Base-by-base conservation (phyloP, 176 grass and related monocot genomes). In the Melocanna baccifera region DNA sequence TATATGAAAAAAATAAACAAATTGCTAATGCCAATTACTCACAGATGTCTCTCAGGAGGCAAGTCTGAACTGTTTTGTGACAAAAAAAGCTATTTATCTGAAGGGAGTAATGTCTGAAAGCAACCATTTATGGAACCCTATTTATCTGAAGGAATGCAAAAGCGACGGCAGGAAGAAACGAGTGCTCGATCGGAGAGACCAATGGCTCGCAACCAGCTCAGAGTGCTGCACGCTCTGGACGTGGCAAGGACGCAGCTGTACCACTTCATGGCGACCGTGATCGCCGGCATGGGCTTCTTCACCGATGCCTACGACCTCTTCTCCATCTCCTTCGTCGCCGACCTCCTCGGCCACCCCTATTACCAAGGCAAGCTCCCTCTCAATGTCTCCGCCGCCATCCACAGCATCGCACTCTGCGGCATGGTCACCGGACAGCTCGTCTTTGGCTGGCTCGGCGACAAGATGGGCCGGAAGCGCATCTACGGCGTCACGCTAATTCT, bases 261-360 rank as follows among this genome's bases (percentile, higher is more conserved):
- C 84, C 92, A 94, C 53, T 94, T 94, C 87, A 84, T 39, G 13
- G 89, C 92, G 9, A 96, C 93, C 43, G 73, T 85, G 5, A 84
- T 96, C 12, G 88, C 93, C 1, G 91, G 91, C 12, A 92, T 96
- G 91, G 93, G 93, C 67, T 96, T 96, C 86, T 92, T 96, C 85
- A 96, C 93, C 5, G 93, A 96, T 26, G 91, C 93, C n/a, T 92
- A 89, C 68, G 93, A 96, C 78, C 86, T 96, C 76, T 96, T 96
- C 83, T 78, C 52, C 73, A 88, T 95, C 80, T 91, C 86, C 12
- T 64, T 92, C 34, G 68, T 94, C 25, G 78, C 69, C 23, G 86
- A 91, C 29, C 62, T 88, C 26, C 79, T 94, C 0, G 89, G 80
- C 3, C 89, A 80, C 39, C 34, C 77, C 40, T 94, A 94, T 75